Percentiles rank a stretch among this genome's conserved stretches.
phyloP scores from a whole-genome alignment of 495 filamentous ascomycete species.

The Staphylotrichum tortipilum region DNA sequence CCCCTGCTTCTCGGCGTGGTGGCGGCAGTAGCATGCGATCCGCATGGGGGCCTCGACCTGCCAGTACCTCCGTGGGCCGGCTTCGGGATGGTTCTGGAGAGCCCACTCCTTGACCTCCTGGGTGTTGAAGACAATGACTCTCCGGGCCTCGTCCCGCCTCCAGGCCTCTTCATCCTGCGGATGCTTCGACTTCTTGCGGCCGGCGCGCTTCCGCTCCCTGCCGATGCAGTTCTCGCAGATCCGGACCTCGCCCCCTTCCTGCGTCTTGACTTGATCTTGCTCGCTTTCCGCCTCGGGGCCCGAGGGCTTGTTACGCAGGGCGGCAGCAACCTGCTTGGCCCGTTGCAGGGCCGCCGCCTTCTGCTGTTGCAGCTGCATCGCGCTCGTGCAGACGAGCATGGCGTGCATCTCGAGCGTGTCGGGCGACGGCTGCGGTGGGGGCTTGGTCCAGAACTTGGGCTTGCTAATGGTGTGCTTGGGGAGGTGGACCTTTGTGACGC shows the following conservation, averaged over 20 bases:
- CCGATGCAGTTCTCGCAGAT: constrained; percentile 79
- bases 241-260: constrained; percentile 78
- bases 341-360: constrained; percentile 56
- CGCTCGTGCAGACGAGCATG: constrained; percentile 80
- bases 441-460: constrained; percentile 72
- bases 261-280: constrained; percentile 55
- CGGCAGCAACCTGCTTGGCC: constrained; percentile 36
- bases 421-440: constrained; percentile 45
- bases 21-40: constrained; percentile 95
- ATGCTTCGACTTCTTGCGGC: constrained; percentile 86
- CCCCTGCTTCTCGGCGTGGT: constrained; percentile 83
- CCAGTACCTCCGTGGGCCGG: constrained; percentile 42
- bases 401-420: constrained; percentile 77
- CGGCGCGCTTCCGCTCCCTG: constrained; percentile 78
- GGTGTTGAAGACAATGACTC: constrained; percentile 90
- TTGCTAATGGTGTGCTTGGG: constrained; percentile 86
- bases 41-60: constrained; percentile 82
- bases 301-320: not conserved
- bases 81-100: constrained; percentile 43
- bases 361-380: constrained; percentile 68
- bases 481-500: constrained; percentile 71
- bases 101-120: constrained; percentile 84
- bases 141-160: constrained; percentile 62
- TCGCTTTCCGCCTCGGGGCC: constrained; percentile 14
- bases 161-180: constrained; percentile 77